Percentiles rank a stretch among this genome's conserved stretches.
phyloP scores from a whole-genome alignment of 495 filamentous ascomycete genomes.

The Penicillium taxi region DNA sequence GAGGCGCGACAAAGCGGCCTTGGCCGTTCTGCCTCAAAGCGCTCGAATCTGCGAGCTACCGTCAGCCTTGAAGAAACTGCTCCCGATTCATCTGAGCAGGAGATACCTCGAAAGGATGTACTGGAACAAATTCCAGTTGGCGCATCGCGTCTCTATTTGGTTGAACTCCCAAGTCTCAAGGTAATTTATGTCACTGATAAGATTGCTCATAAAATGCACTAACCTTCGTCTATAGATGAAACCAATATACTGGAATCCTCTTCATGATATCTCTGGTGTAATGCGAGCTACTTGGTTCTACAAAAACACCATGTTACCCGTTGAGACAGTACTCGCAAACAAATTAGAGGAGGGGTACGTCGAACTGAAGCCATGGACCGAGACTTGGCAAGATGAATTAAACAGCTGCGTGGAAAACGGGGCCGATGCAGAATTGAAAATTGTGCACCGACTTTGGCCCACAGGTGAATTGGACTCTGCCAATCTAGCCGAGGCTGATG shows the following conservation, averaged over 20 bases:
- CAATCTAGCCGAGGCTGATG: slow-evolving; percentile 19
- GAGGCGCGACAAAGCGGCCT: slow-evolving; percentile 14
- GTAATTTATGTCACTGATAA: slow-evolving; percentile 17
- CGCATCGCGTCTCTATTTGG: slow-evolving; percentile 61
- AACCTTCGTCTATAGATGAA: slow-evolving; percentile 55
- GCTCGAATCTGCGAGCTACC: slow-evolving; percentile 26
- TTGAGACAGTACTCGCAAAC: slow-evolving; percentile 84
- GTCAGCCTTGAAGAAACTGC: slow-evolving; percentile 17
- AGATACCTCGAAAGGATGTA: slow-evolving; percentile 9
- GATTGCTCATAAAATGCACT: not conserved
- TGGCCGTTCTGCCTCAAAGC: slow-evolving; percentile 16
- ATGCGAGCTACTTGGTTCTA: slow-evolving; percentile 95
- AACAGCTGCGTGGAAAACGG: slow-evolving; percentile 87
- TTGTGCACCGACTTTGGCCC: slow-evolving; percentile 74
- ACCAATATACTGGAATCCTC: slow-evolving; percentile 96
- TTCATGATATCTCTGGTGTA: slow-evolving; percentile 79
- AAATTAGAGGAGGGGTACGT: slow-evolving; percentile 82
- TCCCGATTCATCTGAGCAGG: slow-evolving; percentile 10
- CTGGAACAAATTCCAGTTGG: slow-evolving; percentile 56
- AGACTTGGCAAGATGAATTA: slow-evolving; percentile 90
- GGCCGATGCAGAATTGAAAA: slow-evolving; percentile 81
- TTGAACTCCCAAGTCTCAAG: slow-evolving; percentile 45
- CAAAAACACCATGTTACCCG: slow-evolving; percentile 82
- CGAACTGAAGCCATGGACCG: slow-evolving; percentile 79
- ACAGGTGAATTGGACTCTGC: slow-evolving; percentile 37